phyloP scores from a whole-genome alignment of 345 rosid genomes.

The Schrenkiella parvula region DNA sequence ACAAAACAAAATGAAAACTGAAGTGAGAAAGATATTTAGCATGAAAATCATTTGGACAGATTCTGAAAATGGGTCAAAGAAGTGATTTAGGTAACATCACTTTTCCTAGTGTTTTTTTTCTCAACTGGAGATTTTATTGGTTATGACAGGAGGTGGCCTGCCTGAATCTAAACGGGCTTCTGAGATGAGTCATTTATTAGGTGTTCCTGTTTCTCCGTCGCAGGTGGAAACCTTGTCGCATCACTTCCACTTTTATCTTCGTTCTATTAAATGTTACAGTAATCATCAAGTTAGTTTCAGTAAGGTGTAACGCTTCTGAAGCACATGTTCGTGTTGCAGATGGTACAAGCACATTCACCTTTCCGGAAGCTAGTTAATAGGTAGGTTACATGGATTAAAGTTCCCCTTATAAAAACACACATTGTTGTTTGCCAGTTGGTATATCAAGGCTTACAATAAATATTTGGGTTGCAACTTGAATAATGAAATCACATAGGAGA shows the following conservation, averaged over 20 bases:
- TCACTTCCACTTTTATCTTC: neutral
- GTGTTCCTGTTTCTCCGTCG: conserved; percentile 49
- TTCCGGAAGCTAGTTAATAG: conserved; percentile 58
- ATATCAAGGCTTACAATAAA: neutral
- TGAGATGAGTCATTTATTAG: conserved; percentile 62
- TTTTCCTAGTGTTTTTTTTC: neutral
- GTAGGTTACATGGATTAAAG: conserved; percentile 31
- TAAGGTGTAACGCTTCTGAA: neutral
- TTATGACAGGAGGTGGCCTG: conserved; percentile 71
- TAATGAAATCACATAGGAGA: neutral
- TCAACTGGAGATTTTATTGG: neutral
- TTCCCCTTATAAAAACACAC: neutral
- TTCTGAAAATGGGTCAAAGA: neutral
- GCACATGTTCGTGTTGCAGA: conserved; percentile 38
- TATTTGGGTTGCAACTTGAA: neutral
- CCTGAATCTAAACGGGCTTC: conserved; percentile 73
- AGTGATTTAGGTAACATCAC: neutral
- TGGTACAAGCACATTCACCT: conserved; percentile 84
- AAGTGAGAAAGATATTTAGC: neutral
- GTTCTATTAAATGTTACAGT: neutral
- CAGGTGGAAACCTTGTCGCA: conserved; percentile 47
- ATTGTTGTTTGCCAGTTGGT: neutral
- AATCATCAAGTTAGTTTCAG: neutral
- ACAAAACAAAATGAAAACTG: neutral
- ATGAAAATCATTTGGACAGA: neutral